Evolutionary conservation across 768 basidiomycete genomes (phyloP), one percentile per base, ranked within the genome.

Genomic region (Nidula microcarpa): DNA sequence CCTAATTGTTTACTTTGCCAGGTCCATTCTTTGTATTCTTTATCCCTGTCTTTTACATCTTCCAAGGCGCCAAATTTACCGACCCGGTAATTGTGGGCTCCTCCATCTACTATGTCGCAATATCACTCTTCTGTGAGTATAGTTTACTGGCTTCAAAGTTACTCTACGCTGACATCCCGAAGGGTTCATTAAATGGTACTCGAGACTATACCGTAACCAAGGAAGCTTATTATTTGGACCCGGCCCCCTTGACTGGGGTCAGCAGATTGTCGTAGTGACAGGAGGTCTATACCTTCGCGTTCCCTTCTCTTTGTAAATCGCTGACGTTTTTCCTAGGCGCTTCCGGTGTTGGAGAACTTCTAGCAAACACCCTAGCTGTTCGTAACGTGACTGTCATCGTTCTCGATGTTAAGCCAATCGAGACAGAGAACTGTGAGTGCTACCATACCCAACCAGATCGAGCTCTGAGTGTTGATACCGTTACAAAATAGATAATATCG

Each of bases 221-320:
- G 81, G 80, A 32, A 84, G 74, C 57, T 63, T 86, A 17, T 66
- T 93, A 18, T 84, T 83, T 54, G 75, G 79, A 0, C 83, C 86
- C 2, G 65, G 72, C 11, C 78, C 71, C 36, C 67, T 94, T 32
- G 84, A 94, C 59, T 98, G 95, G 96, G 80, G 80, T 44, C 85
- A 94, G 45, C 91, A 98, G 68, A 83, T 96, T 52, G 86, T 98
- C 4, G 75, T 98, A 37, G 77, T 98, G 53, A 98, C 96, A 6
- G 96, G 96, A 50, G 95, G 94, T 90, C 54, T n/a, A 36, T 18
- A 43, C 17, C 6, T 17, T 35, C 33, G 46, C 81, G 62, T 34
- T 16, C 41, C 4, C 9, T 23, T 33, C n/a, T n/a, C 33, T 37
- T 34, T 48, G 8, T 50, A 35, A 50, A 4, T 49, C 17, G 16